Conservation (phyloP, 2,329 filamentous ascomycete species). For the Neocatenulostroma microsporum region DNA sequence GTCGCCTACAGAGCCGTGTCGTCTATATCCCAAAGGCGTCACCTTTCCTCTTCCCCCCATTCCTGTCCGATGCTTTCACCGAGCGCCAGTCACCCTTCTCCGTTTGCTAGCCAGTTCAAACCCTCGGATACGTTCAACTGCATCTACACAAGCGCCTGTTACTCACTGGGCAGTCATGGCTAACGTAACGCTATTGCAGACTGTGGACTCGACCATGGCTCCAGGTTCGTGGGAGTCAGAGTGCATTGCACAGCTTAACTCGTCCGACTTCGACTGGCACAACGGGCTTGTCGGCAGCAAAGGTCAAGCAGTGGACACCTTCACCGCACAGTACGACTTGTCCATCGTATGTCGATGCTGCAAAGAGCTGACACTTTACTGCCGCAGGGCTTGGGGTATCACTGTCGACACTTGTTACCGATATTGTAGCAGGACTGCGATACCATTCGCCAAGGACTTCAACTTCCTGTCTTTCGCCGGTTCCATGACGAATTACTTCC, state of each 20-base stretch:
- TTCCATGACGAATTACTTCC: slow-evolving; percentile 18
- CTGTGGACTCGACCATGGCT: not conserved
- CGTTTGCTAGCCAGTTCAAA: too few species aligned
- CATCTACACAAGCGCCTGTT: too few species aligned
- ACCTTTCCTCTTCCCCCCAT: too few species aligned
- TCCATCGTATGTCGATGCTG: too few species aligned
- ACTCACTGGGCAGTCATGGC: too few species aligned
- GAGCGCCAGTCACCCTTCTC: too few species aligned
- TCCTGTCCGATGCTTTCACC: too few species aligned
- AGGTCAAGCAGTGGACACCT: not conserved
- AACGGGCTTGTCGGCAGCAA: not conserved
- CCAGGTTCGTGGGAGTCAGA: not conserved
- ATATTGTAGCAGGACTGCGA: not conserved
- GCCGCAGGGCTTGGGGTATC: too few species aligned
- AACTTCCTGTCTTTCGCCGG: slow-evolving; percentile 16
- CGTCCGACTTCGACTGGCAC: not conserved
- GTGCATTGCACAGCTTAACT: not conserved
- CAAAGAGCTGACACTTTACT: too few species aligned
- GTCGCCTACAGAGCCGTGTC: too few species aligned
- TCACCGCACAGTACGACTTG: not conserved
- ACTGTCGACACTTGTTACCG: not conserved
- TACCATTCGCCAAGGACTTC: slow-evolving; percentile 10
- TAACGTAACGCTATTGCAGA: not conserved
- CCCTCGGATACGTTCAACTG: too few species aligned
- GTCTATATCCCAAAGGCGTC: too few species aligned